Conservation (phyloP, 2,329 filamentous ascomycete genomes). For the Macrophomina pseudophaseolina region DNA sequence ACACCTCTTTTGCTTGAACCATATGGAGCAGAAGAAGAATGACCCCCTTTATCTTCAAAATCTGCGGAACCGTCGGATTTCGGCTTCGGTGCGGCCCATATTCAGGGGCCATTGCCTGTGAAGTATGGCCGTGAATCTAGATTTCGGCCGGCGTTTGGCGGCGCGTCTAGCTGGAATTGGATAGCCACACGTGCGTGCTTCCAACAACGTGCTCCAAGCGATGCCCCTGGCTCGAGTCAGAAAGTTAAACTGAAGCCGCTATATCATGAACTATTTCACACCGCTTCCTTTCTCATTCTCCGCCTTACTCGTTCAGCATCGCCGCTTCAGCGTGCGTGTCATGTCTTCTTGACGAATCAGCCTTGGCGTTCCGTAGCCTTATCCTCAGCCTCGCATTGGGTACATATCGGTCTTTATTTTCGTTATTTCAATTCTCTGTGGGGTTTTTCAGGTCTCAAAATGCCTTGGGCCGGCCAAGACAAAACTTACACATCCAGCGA, state of each 20-base stretch:
- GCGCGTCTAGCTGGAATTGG: conserved; percentile 6
- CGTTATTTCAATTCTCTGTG: neutral
- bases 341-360: neutral
- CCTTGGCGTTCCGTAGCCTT: neutral
- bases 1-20: neutral
- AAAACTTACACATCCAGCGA: conserved; percentile 2
- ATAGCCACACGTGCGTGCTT: conserved; percentile 15
- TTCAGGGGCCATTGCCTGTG: neutral
- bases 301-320: neutral
- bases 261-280: neutral
- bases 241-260: neutral
- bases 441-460: neutral
- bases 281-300: conserved; percentile 5
- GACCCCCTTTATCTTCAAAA: neutral
- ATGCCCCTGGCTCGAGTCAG: conserved; percentile 12
- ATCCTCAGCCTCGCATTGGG: neutral
- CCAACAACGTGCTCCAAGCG: conserved; percentile 4
- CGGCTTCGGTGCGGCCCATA: neutral
- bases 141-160: neutral
- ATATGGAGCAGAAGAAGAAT: neutral
- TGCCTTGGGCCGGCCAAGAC: conserved; percentile 15
- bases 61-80: neutral
- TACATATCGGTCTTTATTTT: neutral
- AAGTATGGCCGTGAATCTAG: conserved; percentile 10
- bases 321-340: neutral